phyloP scores from a whole-genome alignment of 2,329 filamentous ascomycete species.

The Hysterium pulicare region DNA sequence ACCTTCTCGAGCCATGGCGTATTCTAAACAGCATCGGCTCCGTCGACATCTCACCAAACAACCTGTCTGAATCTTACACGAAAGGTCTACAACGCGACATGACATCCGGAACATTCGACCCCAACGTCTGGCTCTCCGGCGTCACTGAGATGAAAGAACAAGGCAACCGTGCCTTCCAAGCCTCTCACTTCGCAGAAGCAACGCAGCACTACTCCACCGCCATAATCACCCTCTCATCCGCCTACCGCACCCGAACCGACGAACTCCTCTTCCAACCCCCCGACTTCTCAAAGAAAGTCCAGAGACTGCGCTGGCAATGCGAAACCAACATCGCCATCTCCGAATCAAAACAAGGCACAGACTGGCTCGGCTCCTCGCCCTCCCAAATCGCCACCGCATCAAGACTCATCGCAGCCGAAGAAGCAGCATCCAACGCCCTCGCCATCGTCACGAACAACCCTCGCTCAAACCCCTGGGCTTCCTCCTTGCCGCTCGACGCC shows the following conservation, averaged over 20 bases:
- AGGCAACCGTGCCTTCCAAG: slow-evolving; percentile 16
- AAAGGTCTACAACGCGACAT: slow-evolving; percentile 19
- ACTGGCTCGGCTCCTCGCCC: neutral
- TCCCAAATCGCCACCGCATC: slow-evolving; percentile 5
- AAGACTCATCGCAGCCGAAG: slow-evolving; percentile 22
- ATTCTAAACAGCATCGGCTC: slow-evolving; percentile 19
- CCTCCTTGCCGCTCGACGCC: slow-evolving; percentile 25
- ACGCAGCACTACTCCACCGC: slow-evolving; percentile 22
- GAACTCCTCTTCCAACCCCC: slow-evolving; percentile 21
- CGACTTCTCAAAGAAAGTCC: slow-evolving; percentile 17
- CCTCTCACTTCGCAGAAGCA: slow-evolving; percentile 13
- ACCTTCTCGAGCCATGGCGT: slow-evolving; percentile 30
- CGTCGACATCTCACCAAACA: slow-evolving; percentile 15
- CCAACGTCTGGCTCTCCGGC: slow-evolving; percentile 15
- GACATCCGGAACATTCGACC: slow-evolving; percentile 12
- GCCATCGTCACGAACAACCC: slow-evolving; percentile 26
- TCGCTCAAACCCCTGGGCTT: slow-evolving; percentile 29
- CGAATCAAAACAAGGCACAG: neutral
- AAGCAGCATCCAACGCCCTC: slow-evolving; percentile 20
- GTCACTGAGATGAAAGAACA: slow-evolving; percentile 18
- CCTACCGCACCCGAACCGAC: slow-evolving; percentile 28
- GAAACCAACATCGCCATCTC: slow-evolving; percentile 19
- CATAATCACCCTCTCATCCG: slow-evolving; percentile 30
- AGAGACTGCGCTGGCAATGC: slow-evolving; percentile 28
- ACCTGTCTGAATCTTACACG: slow-evolving; percentile 24